Evolutionary conservation across 768 basidiomycete species (phyloP).

Genomic region (Lactarius akahatsu): DNA sequence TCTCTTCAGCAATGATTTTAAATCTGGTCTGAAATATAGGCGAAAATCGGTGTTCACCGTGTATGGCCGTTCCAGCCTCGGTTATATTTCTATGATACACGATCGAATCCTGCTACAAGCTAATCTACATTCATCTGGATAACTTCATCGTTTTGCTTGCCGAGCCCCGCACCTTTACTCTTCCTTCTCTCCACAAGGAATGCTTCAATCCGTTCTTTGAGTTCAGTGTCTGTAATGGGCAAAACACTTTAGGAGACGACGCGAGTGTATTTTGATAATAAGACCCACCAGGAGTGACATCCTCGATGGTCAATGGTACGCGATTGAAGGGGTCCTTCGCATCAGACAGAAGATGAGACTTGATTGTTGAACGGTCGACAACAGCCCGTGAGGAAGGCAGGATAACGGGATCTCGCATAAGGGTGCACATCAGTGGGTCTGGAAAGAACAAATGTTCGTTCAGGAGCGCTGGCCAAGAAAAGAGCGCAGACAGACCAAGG

Average conservation of each 20-base stretch:
- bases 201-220: conserved; percentile 72
- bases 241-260: background rate
- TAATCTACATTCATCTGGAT: conserved; percentile 28
- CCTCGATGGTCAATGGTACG: conserved; percentile 71
- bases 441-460: conserved; percentile 22
- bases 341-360: conserved; percentile 90
- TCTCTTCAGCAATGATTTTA: background rate
- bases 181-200: conserved; percentile 61
- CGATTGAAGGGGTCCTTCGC: conserved; percentile 96
- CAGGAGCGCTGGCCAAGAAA: conserved; percentile 18
- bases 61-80: conserved; percentile 4
- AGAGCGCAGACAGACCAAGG: conserved; percentile 56
- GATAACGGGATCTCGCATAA: conserved; percentile 95
- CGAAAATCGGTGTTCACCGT: conserved; percentile 1
- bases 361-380: conserved; percentile 90
- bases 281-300: conserved; percentile 69
- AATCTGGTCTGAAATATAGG: background rate
- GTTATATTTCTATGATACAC: conserved; percentile 14
- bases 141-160: conserved; percentile 29
- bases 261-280: background rate
- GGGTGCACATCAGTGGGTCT: conserved; percentile 88
- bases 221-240: conserved; percentile 51
- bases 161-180: conserved; percentile 34
- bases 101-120: background rate
- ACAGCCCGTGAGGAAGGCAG: conserved; percentile 78